Percentiles rank a stretch among this genome's conserved stretches.
Conservation (phyloP, 306 rosid species). For the Amphicarpaea edgeworthii region DNA sequence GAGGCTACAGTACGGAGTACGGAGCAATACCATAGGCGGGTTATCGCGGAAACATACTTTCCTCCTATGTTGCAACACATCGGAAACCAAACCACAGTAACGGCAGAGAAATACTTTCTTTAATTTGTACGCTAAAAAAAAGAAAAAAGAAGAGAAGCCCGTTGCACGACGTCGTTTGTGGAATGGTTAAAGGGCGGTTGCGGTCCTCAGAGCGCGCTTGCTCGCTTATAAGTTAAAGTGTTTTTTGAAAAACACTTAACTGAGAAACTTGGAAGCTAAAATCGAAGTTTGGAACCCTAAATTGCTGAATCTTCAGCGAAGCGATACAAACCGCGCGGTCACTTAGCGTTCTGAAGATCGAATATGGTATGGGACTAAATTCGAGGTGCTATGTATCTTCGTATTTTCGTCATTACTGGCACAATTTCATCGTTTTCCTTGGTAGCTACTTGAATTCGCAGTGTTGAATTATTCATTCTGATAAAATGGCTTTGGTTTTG, state of each 20-base stretch:
- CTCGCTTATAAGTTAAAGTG: not conserved
- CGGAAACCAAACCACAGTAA: not conserved
- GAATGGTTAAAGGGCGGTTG: conserved; percentile 12
- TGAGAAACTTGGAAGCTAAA: conserved; percentile 11
- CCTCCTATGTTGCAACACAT: not conserved
- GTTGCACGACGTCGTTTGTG: conserved; percentile 42
- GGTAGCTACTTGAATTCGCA: conserved; percentile 34
- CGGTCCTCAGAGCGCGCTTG: conserved; percentile 41
- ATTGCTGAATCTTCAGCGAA: not conserved
- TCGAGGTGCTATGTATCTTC: conserved; percentile 25
- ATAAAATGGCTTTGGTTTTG: not conserved
- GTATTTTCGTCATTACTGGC: not conserved
- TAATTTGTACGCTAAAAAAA: not conserved
- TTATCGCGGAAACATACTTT: too few relatives aligned
- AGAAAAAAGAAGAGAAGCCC: not conserved
- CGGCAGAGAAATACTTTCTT: not conserved
- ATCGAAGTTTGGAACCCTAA: conserved; percentile 46
- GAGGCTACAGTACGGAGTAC: too few relatives aligned
- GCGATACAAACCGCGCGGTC: conserved; percentile 8
- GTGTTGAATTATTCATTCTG: conserved; percentile 8
- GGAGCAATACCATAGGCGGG: too few relatives aligned
- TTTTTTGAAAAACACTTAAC: not conserved
- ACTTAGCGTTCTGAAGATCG: conserved; percentile 18
- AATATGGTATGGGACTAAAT: conserved; percentile 38
- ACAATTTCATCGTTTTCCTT: conserved; percentile 10